These are phyloP conservation scores for Claviceps paspali DNA, from an alignment of 2,329 filamentous ascomycete species.

Conservation along the genomic window DNA sequence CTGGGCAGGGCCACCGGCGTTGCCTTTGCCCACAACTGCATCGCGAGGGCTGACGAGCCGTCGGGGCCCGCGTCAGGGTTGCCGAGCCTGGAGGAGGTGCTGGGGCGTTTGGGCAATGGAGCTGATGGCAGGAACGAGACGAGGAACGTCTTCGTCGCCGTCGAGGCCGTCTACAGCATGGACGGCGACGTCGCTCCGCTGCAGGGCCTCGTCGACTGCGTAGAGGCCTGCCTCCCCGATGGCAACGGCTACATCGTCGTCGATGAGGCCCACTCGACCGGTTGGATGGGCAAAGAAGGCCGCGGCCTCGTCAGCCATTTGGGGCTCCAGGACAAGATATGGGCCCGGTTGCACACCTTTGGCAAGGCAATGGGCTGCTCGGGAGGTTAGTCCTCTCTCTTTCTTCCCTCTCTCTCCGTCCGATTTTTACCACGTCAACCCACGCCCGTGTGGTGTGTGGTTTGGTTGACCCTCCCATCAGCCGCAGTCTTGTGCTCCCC, in stretches of 20 bases:
- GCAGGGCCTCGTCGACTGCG: slow-evolving; percentile 19
- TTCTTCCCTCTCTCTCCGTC: not conserved
- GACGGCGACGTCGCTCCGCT: slow-evolving; percentile 29
- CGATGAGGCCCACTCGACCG: slow-evolving; percentile 32
- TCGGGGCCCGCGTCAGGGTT: not conserved
- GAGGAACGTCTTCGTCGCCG: slow-evolving; percentile 20
- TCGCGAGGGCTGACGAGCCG: slow-evolving; percentile 19
- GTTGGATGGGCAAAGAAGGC: slow-evolving; percentile 32
- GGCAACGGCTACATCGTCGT: slow-evolving; percentile 34
- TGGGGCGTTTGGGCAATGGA: slow-evolving; percentile 17
- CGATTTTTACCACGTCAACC: not conserved
- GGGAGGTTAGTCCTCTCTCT: slow-evolving; percentile 12
- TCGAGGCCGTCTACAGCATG: slow-evolving; percentile 32
- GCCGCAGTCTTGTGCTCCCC: slow-evolving; percentile 9
- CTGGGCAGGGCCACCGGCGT: slow-evolving; percentile 32
- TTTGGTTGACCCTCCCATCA: slow-evolving; percentile 2
- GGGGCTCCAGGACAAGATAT: slow-evolving; percentile 33
- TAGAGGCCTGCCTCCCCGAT: slow-evolving; percentile 23
- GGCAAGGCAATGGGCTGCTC: slow-evolving; percentile 33
- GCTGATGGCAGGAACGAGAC: slow-evolving; percentile 8
- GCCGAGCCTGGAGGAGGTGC: slow-evolving; percentile 14
- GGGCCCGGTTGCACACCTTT: slow-evolving; percentile 34
- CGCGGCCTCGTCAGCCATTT: slow-evolving; percentile 32
- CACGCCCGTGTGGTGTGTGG: too few relatives aligned
- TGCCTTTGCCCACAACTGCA: slow-evolving; percentile 30